Evolutionary conservation across 192 early-diverging fungal genomes (phyloP).

Genomic region (Glomus cerebriforme): DNA sequence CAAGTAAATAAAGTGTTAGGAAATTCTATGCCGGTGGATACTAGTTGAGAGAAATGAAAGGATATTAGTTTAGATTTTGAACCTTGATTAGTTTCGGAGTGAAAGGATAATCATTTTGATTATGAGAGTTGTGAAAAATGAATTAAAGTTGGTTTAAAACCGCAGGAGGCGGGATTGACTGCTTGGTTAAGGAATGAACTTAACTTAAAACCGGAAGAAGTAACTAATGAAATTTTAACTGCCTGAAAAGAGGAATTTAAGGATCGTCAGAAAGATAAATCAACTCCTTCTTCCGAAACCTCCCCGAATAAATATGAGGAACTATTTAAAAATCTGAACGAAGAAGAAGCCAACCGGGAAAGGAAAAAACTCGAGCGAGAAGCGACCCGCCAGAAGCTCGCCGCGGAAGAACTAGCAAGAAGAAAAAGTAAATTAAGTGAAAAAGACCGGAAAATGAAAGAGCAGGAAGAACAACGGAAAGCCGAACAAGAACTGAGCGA

Average conservation of each 20-base stretch:
- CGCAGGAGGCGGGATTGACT: too few species aligned
- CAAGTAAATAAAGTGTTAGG: not conserved
- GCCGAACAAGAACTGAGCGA: conserved; percentile 7
- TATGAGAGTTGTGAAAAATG: too few species aligned
- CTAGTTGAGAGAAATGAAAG: not conserved
- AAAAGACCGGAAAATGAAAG: conserved; percentile 22
- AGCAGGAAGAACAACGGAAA: not conserved
- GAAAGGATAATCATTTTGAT: too few species aligned
- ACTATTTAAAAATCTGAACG: not conserved
- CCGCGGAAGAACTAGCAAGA: not conserved
- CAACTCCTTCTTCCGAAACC: too few species aligned
- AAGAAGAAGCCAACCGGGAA: not conserved
- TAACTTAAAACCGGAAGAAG: too few species aligned
- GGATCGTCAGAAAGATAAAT: too few species aligned
- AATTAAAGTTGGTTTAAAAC: too few species aligned
- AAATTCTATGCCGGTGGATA: not conserved
- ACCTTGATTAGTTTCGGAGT: too few species aligned
- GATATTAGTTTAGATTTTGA: too few species aligned
- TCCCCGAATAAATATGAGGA: conserved; percentile 4
- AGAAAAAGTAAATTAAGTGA: conserved; percentile 3
- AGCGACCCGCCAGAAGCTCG: not conserved
- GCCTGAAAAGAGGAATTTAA: too few species aligned
- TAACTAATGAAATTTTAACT: too few species aligned
- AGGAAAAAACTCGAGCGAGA: not conserved
- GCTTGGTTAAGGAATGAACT: too few species aligned